Base-by-base conservation (phyloP, 2,329 filamentous ascomycete species). In the Curvularia spicifera region DNA sequence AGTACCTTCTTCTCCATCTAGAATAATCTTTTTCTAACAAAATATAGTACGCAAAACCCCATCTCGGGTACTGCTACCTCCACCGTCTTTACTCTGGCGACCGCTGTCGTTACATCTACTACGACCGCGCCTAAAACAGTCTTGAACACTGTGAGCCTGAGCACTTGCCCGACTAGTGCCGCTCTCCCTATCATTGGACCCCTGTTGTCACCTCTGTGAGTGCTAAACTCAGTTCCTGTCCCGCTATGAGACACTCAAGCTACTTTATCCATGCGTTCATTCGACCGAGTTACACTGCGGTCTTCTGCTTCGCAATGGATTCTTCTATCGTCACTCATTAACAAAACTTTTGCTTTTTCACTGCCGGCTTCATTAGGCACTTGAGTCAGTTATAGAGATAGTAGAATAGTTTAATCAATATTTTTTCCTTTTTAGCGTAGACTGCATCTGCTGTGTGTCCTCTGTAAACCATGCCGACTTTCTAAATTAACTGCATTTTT, bases 301-400 rank as follows among this genome's bases (percentile, higher is more conserved):
- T 31, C 18, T 12, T 12, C 22, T 31, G 10, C 18, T 13, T 18
- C 5, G 18, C 28, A 9, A 46, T 20, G n/a, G 10, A 10, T 20
- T 13, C 20, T 40, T 31, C 15, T 43, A 51, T 37, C 5, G 24
- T 55, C 56, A 24, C 46, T 58, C 56, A 20, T 55, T 58, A 55
- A 33, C 20, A 55, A 37, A n/a, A 37, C 5, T 8, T 28, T 39
- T 33, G 20, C 26, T n/a, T 29, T 24, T 37, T 22, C 18, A 28
- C 13, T 10, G 2, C 10, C 18, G 33, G 43, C n/a, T 18, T 9
- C 7, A 3, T 28, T 24, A 24, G 33, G 10, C 28, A 40, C 51
- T 15, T 47, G 42, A 9, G 13, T n/a, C 20, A 22, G 13, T 49
- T 20, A 24, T 54, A 47, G 46, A 50, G 28, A 35, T 5, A 29